Conservation (phyloP, 2,329 filamentous ascomycete species). For the Tetracladium maxilliforme region DNA sequence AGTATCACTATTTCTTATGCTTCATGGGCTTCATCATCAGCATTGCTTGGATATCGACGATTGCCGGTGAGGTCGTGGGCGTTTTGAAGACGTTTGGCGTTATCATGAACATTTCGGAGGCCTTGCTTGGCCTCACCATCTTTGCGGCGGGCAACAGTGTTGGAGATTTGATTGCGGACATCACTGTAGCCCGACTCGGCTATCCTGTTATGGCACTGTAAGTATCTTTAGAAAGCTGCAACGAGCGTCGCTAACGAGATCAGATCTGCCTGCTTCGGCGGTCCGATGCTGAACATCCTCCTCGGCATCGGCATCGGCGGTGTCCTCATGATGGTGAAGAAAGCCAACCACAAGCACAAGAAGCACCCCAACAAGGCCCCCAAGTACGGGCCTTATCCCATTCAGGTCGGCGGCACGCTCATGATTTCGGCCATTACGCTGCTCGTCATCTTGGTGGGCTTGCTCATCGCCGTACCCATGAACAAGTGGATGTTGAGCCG, state of each 20-base stretch:
- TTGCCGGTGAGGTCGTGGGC: conserved; percentile 90
- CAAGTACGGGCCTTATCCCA: conserved; percentile 62
- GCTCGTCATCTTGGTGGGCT: conserved; percentile 60
- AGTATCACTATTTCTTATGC: conserved; percentile 65
- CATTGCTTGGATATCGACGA: conserved; percentile 92
- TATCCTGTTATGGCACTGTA: conserved; percentile 95
- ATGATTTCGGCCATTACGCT: conserved; percentile 77
- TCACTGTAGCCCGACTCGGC: conserved; percentile 83
- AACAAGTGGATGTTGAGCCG: conserved; percentile 79
- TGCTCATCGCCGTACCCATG: conserved; percentile 69
- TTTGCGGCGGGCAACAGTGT: conserved; percentile 95
- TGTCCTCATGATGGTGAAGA: conserved; percentile 68
- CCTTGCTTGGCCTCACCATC: conserved; percentile 84
- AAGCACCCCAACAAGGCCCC: conserved; percentile 53
- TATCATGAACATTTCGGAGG: conserved; percentile 84
- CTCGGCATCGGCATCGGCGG: conserved; percentile 88
- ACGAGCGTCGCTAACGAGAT: no score
- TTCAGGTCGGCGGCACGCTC: conserved; percentile 73
- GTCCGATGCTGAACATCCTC: conserved; percentile 93
- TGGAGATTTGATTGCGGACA: conserved; percentile 85
- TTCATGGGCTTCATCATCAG: conserved; percentile 83
- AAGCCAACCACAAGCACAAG: conserved; percentile 47
- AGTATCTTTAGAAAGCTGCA: conserved; percentile 11
- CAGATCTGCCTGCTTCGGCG: conserved; percentile 94
- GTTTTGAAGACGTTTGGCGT: conserved; percentile 88